These are phyloP conservation scores for Pythium biforme DNA, from an alignment of 352 stramenopile genomes.

Conservation along the genomic window DNA sequence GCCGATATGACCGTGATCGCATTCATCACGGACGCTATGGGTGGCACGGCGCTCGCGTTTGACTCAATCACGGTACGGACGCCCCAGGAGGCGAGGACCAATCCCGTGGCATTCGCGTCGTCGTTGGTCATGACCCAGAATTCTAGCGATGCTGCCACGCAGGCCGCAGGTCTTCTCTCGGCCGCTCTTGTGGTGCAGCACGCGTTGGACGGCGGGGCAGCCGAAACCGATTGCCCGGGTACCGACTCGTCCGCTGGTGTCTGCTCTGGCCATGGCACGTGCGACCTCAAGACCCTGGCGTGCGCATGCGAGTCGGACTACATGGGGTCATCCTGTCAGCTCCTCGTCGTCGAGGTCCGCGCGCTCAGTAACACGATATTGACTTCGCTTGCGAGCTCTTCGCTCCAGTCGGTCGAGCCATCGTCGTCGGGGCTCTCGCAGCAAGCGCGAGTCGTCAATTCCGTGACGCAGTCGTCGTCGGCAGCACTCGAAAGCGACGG, in stretches of 20 bases:
- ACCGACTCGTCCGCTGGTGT: conserved; percentile 3
- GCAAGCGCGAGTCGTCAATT: conserved; percentile 46
- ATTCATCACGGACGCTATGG: conserved; percentile 52
- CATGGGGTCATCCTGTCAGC: conserved; percentile 44
- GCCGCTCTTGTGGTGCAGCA: conserved; percentile 47
- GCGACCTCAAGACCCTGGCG: conserved; percentile 24
- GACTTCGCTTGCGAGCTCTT: conserved; percentile 26
- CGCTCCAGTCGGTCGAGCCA: conserved; percentile 36
- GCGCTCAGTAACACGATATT: conserved; percentile 46
- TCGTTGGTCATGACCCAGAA: conserved; percentile 27
- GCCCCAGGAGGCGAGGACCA: conserved; percentile 30
- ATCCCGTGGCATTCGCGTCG: conserved; percentile 43
- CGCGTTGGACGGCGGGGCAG: conserved; percentile 20
- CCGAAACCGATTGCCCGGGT: conserved; percentile 17
- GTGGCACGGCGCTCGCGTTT: conserved; percentile 35
- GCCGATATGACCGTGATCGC: conserved; percentile 50
- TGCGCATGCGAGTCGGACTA: conserved; percentile 42
- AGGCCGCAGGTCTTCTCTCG: conserved; percentile 39
- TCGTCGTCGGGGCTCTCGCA: conserved; percentile 49
- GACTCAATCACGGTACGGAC: conserved; percentile 40
- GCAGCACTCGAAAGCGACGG: conserved; percentile 34
- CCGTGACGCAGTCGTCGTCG: conserved; percentile 38
- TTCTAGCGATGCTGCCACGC: conserved; percentile 26
- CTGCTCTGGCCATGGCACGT: conserved; percentile 39
- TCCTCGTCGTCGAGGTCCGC: conserved; percentile 36